Base-by-base conservation (phyloP, 1,284 basidiomycete genomes). In the Polyporus tsugae region DNA sequence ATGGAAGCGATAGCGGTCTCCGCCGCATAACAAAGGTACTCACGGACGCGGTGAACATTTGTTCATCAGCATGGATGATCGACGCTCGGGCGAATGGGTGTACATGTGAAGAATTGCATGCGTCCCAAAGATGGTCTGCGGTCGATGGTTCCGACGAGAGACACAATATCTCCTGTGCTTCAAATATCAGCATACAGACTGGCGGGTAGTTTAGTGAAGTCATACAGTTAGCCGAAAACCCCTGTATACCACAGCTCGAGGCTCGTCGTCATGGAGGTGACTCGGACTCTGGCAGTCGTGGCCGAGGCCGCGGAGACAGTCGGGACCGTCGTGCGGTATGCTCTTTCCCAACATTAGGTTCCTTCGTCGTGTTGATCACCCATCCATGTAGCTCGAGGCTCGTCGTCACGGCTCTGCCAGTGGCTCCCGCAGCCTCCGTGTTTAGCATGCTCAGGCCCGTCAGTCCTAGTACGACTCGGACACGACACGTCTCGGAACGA, bases 201-300 rank as follows among this genome's bases (percentile, higher is more conserved):
- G n/a, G n/a, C n/a, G n/a, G n/a, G n/a, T n/a, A n/a, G n/a, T n/a
- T n/a, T n/a, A n/a, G n/a, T n/a, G n/a, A n/a, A n/a, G n/a, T n/a
- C n/a, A n/a, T n/a, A n/a, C n/a, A n/a, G n/a, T n/a, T n/a, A n/a
- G n/a, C n/a, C n/a, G n/a, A n/a, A n/a, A n/a, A n/a, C n/a, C n/a
- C n/a, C n/a, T 17, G 2, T 35, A 10, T 35, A 33, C 35, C 5
- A 7, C 33, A 60, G 64, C 66, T 67, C 39, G 62, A 58, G 17
- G 65, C 61, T 60, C 42, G 68, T 38, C 71, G 68, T 46, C 69
- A 72, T 57, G 66, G 71, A 52, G 41, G 41, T 42, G 41, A 42
- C 15, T n/a, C n/a, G n/a, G n/a, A n/a, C n/a, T 73, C 72, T 10
- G 69, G 64, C 33, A 70, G 69, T 60, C 70, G 66, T 42, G 64